Base-by-base conservation (phyloP, 495 filamentous ascomycete species). In the Neurospora sp. region DNA sequence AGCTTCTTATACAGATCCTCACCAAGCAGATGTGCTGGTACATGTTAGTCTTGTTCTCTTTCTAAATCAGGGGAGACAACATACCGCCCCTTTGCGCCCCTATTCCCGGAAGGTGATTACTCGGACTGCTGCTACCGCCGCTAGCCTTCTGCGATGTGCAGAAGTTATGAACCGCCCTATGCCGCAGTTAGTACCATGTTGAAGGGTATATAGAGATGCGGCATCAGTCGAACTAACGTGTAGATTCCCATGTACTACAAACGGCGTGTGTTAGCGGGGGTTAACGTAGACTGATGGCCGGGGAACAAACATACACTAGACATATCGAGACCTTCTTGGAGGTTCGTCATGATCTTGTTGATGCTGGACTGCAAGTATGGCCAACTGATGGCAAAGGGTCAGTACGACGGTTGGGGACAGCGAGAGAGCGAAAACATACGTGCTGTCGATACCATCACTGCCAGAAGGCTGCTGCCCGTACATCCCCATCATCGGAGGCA, bases 141-240 rank as follows among this genome's bases (percentile, higher is more conserved):
- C 94, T 90, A 3, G 93, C 94, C 81, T 98, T 98, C 79, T 97
- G 96, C 39, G 96, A 97, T 71, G 96, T 98, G 82, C 96, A 99
- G 80, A 99, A 99, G 84, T 99, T 97, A 81, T 99, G 96, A 38
- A 99, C 94, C 71, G 95, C 94, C 37, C 93, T 96, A 18, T 65
- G 53, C 6, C 53, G 14, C 12, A 65, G 53, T 65, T 18, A 65
- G 75, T 73, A 35, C 61, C 9, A 72, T 12, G 70, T 73, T 82
- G 77, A 85, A 78, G 20, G 6, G 75, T 35, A 0, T 61, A 18
- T 31, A 70, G 39, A 31, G 41, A 59, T 53, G 22, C 20, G 37
- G 37, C 70, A 45, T 37, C 22, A 41, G 47, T 42, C 16, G 39
- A 37, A 85, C 91, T 73, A 80, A 94, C 93, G 96, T 97, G 86